A percentile compares a stretch with the other conserved stretches of the same genome.
Evolutionary conservation across 208 protist genomes (phyloP).

Genomic region (Leishmania mexicana): DNA sequence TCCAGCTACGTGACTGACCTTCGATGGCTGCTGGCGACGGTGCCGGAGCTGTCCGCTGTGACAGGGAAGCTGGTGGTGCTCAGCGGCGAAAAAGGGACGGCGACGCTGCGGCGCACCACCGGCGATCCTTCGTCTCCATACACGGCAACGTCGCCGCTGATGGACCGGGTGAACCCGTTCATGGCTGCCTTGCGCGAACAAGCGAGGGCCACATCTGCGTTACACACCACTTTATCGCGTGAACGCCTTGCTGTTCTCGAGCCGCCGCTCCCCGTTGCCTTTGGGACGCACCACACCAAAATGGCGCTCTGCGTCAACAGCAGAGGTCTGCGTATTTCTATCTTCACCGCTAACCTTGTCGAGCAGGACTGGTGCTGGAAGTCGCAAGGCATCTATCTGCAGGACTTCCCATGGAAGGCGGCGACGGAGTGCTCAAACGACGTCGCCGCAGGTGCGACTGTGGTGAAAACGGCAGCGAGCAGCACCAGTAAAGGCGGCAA

Average conservation of each 20-base stretch:
- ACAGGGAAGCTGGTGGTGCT: slow-evolving; percentile 46
- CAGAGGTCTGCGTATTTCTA: slow-evolving; percentile 56
- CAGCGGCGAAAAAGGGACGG: slow-evolving; percentile 54
- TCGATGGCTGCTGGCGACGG: slow-evolving; percentile 52
- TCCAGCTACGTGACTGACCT: slow-evolving; percentile 80
- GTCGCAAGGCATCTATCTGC: slow-evolving; percentile 77
- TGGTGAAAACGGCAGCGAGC: neutral
- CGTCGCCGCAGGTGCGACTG: neutral
- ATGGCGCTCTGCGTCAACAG: slow-evolving; percentile 60
- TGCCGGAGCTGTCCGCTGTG: slow-evolving; percentile 39
- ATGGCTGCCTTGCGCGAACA: slow-evolving; percentile 5
- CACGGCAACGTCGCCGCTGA: slow-evolving; percentile 13
- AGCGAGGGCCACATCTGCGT: neutral
- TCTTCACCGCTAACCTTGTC: slow-evolving; percentile 82
- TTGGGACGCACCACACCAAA: slow-evolving; percentile 90
- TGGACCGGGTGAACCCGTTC: slow-evolving; percentile 29
- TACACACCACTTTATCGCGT: neutral
- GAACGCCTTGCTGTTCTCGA: slow-evolving; percentile 55
- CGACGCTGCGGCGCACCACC: slow-evolving; percentile 24
- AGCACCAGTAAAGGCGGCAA: neutral
- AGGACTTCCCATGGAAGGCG: slow-evolving; percentile 73
- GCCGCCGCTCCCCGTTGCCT: slow-evolving; percentile 68
- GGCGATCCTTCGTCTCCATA: neutral
- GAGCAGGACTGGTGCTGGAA: slow-evolving; percentile 70
- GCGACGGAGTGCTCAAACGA: neutral